Conservation (phyloP, 1,139 yeast genomes). For the Candida sanyaensis region DNA sequence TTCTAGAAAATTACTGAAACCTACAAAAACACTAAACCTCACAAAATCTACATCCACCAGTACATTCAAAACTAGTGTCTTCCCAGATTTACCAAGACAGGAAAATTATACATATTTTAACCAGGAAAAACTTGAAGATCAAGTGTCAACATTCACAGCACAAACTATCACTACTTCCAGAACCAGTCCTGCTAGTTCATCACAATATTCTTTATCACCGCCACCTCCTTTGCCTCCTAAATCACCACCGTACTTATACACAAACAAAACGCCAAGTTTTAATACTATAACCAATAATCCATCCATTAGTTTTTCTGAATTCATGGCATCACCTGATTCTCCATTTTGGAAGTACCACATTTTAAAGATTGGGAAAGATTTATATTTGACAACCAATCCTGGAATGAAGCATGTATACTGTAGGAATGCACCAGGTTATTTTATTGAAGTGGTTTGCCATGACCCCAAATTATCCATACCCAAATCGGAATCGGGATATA, state of each 20-base stretch:
- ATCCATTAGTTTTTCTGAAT: background rate
- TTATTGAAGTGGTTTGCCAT: conserved; percentile 37
- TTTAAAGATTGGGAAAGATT: conserved; percentile 46
- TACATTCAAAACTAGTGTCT: background rate
- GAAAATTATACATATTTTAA: background rate
- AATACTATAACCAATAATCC: background rate
- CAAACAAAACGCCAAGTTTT: background rate
- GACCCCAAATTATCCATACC: conserved; percentile 14
- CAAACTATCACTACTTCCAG: background rate
- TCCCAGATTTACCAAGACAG: background rate
- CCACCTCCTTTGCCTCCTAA: conserved; percentile 3
- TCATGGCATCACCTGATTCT: conserved; percentile 11
- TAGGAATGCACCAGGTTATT: conserved; percentile 59
- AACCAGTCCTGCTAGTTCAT: background rate
- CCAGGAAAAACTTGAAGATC: conserved; percentile 3
- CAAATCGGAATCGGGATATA: conserved; percentile 24
- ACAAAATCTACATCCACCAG: background rate
- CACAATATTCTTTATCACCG: background rate
- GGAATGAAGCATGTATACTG: conserved; percentile 55
- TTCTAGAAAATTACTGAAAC: background rate
- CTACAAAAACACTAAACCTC: background rate
- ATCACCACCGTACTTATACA: background rate
- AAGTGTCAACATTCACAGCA: background rate
- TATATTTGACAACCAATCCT: conserved; percentile 63
- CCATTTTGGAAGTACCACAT: conserved; percentile 67